Evolutionary conservation across 192 early-diverging fungal genomes (phyloP).

Genomic region (Coemansia sp.): DNA sequence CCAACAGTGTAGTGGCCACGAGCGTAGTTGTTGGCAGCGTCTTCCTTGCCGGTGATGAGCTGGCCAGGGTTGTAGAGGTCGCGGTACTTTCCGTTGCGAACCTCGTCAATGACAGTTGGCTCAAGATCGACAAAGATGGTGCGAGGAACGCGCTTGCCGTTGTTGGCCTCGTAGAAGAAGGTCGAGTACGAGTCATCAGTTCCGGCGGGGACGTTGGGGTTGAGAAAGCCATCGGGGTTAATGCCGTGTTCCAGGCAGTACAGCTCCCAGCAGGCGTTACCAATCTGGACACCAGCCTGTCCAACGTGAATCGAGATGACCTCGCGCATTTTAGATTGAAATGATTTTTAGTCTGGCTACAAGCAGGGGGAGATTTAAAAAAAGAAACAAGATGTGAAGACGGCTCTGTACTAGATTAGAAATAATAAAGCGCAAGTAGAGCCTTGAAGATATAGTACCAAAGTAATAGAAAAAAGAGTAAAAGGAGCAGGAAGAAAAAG

Average conservation of each 20-base stretch:
- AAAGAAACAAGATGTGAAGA: constrained; percentile 1
- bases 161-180: constrained; percentile 99
- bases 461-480: background rate
- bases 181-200: constrained; percentile 94
- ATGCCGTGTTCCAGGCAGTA: constrained; percentile 96
- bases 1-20: constrained; percentile 99
- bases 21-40: constrained; percentile 99
- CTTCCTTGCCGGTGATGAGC: constrained; percentile 99
- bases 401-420: constrained; percentile 6
- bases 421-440: too few relatives aligned
- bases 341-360: constrained; percentile 13
- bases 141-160: constrained; percentile 99
- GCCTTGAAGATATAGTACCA: background rate
- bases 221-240: constrained; percentile 79
- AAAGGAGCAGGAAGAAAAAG: background rate
- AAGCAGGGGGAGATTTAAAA: background rate
- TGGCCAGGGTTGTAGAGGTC: constrained; percentile 91
- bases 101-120: constrained; percentile 97
- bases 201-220: constrained; percentile 21
- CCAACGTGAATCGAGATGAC: constrained; percentile 77
- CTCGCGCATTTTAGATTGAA: constrained; percentile 63
- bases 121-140: constrained; percentile 98
- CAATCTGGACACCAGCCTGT: constrained; percentile 99
- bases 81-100: constrained; percentile 97
- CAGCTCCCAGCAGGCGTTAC: constrained; percentile 99